phyloP scores from a whole-genome alignment of 441 rosid genomes.

The Adansonia rubrostipa region DNA sequence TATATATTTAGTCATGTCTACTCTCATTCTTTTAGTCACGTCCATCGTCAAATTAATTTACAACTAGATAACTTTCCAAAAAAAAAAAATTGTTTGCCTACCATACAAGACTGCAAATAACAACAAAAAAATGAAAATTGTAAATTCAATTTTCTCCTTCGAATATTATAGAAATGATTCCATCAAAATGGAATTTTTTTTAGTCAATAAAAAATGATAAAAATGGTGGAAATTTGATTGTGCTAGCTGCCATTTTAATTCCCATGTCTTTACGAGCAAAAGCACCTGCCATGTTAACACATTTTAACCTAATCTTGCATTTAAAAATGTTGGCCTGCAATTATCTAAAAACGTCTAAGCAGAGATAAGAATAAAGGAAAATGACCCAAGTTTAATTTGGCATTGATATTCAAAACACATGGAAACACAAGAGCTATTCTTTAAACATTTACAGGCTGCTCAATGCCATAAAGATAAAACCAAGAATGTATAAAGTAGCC shows the following conservation, averaged over 20 bases:
- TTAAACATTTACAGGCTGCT: background rate
- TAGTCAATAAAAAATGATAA: background rate
- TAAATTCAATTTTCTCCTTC: background rate
- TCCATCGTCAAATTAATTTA: background rate
- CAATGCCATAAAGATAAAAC: constrained; percentile 3
- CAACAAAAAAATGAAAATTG: background rate
- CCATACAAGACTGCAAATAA: too few relatives aligned
- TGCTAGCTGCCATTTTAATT: constrained; percentile 33
- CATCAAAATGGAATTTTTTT: background rate
- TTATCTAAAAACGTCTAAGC: background rate
- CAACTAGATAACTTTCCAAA: background rate
- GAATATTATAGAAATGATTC: background rate
- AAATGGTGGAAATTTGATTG: constrained; percentile 21
- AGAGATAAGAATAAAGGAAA: background rate
- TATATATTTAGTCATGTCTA: too few relatives aligned
- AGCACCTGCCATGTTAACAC: background rate
- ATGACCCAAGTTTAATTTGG: constrained; percentile 8
- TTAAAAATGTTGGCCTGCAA: constrained; percentile 35
- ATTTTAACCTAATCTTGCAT: background rate
- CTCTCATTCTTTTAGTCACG: background rate
- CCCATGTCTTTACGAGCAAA: constrained; percentile 20
- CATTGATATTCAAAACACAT: too few relatives aligned
- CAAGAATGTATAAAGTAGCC: background rate
- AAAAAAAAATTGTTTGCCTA: background rate
- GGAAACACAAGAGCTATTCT: background rate